Evolutionary conservation across 1,284 basidiomycete genomes (phyloP).

Genomic region (Volvariella surrecta): DNA sequence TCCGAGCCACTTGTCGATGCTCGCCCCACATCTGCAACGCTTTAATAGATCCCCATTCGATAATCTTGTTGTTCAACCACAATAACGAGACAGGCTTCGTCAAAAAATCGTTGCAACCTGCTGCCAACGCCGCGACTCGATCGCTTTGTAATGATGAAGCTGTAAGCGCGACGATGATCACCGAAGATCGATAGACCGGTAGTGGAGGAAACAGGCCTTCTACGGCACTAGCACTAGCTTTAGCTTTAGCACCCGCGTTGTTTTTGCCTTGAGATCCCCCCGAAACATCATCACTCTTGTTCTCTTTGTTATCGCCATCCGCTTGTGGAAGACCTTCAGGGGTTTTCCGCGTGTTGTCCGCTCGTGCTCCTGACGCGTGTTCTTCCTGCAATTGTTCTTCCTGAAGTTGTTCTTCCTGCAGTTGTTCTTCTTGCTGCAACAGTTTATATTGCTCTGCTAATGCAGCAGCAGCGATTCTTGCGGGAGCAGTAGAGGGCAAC

Average conservation of each 20-base stretch:
- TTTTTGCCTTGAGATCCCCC: too few relatives aligned
- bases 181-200: constrained; percentile 69
- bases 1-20: constrained; percentile 42
- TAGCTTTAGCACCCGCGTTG: constrained; percentile 4
- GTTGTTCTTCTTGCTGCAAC: constrained; percentile 1
- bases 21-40: constrained; percentile 86
- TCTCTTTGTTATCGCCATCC: neutral
- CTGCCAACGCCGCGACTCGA: constrained; percentile 91
- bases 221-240: constrained; percentile 33
- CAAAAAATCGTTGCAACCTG: constrained; percentile 98
- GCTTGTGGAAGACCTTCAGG: neutral
- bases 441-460: constrained; percentile 24
- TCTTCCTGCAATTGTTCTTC: constrained; percentile 2
- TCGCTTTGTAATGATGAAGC: constrained; percentile 91
- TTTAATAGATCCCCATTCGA: constrained; percentile 95
- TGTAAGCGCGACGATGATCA: constrained; percentile 98
- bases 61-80: constrained; percentile 98
- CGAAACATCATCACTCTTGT: neutral
- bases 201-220: too few relatives aligned
- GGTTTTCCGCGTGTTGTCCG: too few relatives aligned
- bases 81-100: constrained; percentile 94
- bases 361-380: neutral
- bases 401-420: neutral
- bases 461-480: constrained; percentile 13
- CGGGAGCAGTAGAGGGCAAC: constrained; percentile 44